Percentiles rank a stretch among this genome's conserved stretches.
These are phyloP conservation scores for Fusarium sp. DNA, from an alignment of 2,329 filamentous ascomycete species.

Conservation along the genomic window DNA sequence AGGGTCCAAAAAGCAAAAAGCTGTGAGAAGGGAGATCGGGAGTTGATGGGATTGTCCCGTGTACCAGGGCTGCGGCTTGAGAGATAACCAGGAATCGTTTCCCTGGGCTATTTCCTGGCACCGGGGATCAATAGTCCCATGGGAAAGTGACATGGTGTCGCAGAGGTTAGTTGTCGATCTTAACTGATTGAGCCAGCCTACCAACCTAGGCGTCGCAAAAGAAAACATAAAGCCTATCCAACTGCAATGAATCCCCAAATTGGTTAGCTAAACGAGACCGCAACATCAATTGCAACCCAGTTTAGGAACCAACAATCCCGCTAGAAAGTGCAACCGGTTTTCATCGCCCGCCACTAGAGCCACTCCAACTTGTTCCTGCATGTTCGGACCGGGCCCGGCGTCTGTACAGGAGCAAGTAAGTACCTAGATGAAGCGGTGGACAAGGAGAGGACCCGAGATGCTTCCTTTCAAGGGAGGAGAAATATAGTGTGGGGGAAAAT, in stretches of 20 bases:
- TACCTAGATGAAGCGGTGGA: neutral
- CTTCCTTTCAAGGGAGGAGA: neutral
- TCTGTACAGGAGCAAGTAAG: neutral
- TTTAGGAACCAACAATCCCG: neutral
- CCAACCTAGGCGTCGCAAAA: neutral
- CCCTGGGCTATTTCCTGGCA: neutral
- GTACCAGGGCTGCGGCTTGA: neutral
- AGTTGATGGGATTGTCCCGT: neutral
- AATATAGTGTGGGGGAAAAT: neutral
- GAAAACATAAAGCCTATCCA: slow-evolving; percentile 6
- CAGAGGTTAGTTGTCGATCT: neutral
- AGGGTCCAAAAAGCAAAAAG: neutral
- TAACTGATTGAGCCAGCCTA: neutral
- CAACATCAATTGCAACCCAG: neutral
- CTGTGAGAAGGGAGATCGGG: neutral
- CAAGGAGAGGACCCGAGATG: slow-evolving; percentile 1
- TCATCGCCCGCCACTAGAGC: slow-evolving; percentile 4
- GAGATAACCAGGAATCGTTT: neutral
- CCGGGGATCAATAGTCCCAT: neutral
- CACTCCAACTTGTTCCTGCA: slow-evolving; percentile 33
- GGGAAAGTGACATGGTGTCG: neutral
- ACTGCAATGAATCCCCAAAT: neutral
- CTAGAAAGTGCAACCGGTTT: slow-evolving; percentile 7
- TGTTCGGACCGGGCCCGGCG: slow-evolving; percentile 12
- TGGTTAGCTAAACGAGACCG: neutral